phyloP scores from a whole-genome alignment of 495 filamentous ascomycete genomes.

The Podospora pseudoanserina region DNA sequence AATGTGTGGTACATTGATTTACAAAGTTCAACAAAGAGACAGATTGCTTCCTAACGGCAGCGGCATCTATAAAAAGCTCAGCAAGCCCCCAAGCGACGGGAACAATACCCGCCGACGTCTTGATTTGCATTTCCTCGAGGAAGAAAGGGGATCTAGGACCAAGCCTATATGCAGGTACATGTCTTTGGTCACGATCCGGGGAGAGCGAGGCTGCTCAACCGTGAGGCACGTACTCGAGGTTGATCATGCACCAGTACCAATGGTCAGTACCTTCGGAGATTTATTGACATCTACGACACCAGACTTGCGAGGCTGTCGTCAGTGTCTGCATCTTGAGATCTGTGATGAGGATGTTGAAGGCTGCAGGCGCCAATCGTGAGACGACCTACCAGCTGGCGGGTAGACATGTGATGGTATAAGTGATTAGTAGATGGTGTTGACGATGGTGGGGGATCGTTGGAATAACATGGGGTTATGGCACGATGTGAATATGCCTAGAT shows the following conservation, averaged over 20 bases:
- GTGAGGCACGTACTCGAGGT: background rate
- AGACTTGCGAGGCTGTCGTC: background rate
- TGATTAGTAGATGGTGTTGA: background rate
- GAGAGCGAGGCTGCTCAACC: too few relatives aligned
- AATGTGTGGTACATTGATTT: too few relatives aligned
- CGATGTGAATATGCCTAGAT: background rate
- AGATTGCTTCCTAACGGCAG: too few relatives aligned
- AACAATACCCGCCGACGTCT: background rate
- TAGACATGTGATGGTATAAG: background rate
- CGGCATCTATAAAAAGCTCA: background rate
- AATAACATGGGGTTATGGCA: background rate
- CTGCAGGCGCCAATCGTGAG: background rate
- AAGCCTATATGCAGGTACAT: background rate
- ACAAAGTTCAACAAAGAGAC: too few relatives aligned
- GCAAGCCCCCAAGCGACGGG: background rate
- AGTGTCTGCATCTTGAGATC: background rate
- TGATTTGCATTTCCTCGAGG: background rate
- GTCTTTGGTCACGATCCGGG: background rate
- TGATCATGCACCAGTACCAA: background rate
- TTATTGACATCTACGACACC: background rate
- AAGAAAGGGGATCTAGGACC: background rate
- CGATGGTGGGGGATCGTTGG: background rate
- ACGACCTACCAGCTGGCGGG: background rate
- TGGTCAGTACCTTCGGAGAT: background rate
- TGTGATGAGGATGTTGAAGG: background rate